Evolutionary conservation across 1,139 yeast genomes (phyloP).

Genomic region (Pichia sp.): DNA sequence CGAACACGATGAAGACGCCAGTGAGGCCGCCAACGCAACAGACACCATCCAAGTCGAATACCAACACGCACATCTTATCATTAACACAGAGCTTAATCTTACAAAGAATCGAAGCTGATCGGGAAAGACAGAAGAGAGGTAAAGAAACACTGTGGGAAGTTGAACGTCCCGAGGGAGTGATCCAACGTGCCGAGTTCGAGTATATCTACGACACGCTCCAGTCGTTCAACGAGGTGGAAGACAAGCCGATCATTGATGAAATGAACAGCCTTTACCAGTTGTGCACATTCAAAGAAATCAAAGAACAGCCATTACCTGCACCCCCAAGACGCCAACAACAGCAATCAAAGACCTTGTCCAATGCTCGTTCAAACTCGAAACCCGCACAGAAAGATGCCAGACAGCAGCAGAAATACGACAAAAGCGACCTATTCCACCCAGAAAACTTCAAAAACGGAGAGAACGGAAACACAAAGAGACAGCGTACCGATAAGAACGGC

Average conservation of each 20-base stretch:
- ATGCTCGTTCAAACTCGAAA: too few species aligned
- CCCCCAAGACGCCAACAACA: background rate
- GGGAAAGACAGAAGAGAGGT: slow-evolving; percentile 78
- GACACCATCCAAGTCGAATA: background rate
- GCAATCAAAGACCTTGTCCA: too few species aligned
- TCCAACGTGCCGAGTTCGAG: slow-evolving; percentile 57
- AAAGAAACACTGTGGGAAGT: slow-evolving; percentile 78
- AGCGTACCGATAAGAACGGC: background rate
- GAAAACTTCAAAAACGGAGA: too few species aligned
- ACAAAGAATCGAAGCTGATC: slow-evolving; percentile 81
- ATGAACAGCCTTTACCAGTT: slow-evolving; percentile 22
- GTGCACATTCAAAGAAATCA: slow-evolving; percentile 10
- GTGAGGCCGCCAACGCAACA: background rate
- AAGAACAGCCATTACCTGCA: too few species aligned
- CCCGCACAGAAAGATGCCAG: background rate
- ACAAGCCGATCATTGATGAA: slow-evolving; percentile 26
- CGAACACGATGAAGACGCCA: background rate
- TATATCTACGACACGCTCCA: slow-evolving; percentile 54
- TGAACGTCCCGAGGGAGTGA: slow-evolving; percentile 43
- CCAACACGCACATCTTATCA: slow-evolving; percentile 14
- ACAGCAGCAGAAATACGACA: background rate
- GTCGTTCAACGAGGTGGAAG: slow-evolving; percentile 40
- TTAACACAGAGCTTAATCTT: slow-evolving; percentile 49
- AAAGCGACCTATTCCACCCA: slow-evolving; percentile 1
- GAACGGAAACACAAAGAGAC: background rate